Conservation (phyloP, 768 basidiomycete species). For the Pleurotus giganteus region DNA sequence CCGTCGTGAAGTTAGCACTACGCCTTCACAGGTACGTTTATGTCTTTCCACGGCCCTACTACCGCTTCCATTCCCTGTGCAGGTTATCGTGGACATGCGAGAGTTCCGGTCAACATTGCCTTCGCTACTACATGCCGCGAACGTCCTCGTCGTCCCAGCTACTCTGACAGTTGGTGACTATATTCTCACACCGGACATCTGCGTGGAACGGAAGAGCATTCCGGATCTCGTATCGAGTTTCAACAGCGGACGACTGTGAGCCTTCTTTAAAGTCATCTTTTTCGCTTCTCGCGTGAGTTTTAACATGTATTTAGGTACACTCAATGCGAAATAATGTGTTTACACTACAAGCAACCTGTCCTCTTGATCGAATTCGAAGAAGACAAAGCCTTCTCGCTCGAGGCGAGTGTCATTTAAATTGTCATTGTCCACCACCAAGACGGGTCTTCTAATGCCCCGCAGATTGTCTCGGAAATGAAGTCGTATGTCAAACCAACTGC, state of each 20-base stretch:
- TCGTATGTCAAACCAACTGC: conserved; percentile 58
- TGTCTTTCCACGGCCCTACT: background rate
- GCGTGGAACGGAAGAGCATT: conserved; percentile 93
- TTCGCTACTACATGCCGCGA: conserved; percentile 81
- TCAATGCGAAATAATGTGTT: conserved; percentile 96
- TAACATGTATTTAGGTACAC: conserved; percentile 64
- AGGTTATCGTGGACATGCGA: conserved; percentile 97
- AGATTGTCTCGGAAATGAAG: conserved; percentile 68
- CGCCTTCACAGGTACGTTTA: conserved; percentile 57
- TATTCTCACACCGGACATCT: conserved; percentile 91
- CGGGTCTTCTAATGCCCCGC: background rate
- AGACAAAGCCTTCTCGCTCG: conserved; percentile 90
- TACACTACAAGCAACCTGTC: conserved; percentile 91
- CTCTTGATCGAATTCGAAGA: conserved; percentile 97
- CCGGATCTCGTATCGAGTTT: conserved; percentile 92
- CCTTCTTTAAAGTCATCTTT: conserved; percentile 14
- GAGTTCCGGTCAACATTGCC: conserved; percentile 95
- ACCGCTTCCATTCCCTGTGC: background rate
- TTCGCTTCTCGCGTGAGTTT: background rate
- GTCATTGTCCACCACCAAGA: background rate
- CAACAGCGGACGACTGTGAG: conserved; percentile 90
- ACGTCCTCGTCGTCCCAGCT: conserved; percentile 79
- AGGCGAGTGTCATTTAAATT: conserved; percentile 44
- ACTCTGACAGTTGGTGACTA: conserved; percentile 97
- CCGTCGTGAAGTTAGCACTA: conserved; percentile 58